Evolutionary conservation across 345 rosid genomes (phyloP).

Genomic region (Streptanthus diversifolius): DNA sequence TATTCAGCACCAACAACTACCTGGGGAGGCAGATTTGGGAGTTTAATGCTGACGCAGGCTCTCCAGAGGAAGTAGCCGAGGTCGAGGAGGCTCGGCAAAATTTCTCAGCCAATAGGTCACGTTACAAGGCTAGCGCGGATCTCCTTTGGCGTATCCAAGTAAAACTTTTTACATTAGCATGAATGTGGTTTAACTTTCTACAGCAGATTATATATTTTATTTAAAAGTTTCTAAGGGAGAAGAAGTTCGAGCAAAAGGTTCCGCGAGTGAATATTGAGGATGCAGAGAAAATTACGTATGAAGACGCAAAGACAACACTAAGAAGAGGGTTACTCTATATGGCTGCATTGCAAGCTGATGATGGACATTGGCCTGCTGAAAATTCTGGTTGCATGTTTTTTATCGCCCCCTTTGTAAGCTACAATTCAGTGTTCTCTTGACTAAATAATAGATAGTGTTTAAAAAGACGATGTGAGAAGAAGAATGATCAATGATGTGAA

Average conservation of each 20-base stretch:
- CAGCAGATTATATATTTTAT: background rate
- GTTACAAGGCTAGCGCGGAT: background rate
- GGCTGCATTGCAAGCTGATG: constrained; percentile 29
- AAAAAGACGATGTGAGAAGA: background rate
- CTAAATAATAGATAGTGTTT: background rate
- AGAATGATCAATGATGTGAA: background rate
- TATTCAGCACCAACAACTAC: constrained; percentile 2
- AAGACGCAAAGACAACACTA: constrained; percentile 1
- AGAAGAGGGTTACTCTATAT: constrained; percentile 30
- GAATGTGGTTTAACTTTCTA: background rate
- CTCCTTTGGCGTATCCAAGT: constrained; percentile 32
- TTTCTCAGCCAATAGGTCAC: background rate
- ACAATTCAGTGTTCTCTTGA: background rate
- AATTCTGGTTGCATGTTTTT: constrained; percentile 51
- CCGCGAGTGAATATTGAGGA: constrained; percentile 20
- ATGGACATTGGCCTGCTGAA: constrained; percentile 40
- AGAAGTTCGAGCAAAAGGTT: constrained; percentile 22
- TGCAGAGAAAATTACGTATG: constrained; percentile 6
- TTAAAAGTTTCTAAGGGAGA: constrained; percentile 22
- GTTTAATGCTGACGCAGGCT: background rate
- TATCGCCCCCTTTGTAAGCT: constrained; percentile 43
- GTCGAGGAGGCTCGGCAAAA: background rate
- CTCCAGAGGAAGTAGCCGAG: background rate
- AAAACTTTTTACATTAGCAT: background rate
- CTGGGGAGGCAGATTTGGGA: constrained; percentile 9